Evolutionary conservation across 768 basidiomycete species (phyloP), one percentile per base, ranked within the genome.

Genomic region (Xerocomellus intermedius): DNA sequence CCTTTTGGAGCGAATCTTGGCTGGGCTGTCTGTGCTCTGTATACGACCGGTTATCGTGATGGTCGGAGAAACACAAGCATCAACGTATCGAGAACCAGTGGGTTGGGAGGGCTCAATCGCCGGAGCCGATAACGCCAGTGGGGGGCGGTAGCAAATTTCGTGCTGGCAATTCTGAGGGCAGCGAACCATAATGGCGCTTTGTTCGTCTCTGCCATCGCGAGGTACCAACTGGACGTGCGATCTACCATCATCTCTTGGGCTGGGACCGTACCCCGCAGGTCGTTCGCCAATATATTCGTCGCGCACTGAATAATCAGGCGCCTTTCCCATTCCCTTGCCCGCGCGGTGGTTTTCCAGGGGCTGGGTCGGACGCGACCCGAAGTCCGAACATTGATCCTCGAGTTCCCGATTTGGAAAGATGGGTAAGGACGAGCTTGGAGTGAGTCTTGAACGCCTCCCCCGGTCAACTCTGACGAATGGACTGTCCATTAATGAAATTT

Each of bases 21-120:
- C 10, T 6, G 47, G 41, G 21, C n/a, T 47, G 43, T 26, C 12
- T 4, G 14, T 19, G 8, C 42, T n/a, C 21, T 46, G 45, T 32
- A 32, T 4, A n/a, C 21, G 24, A 53, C 46, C 13, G 19, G 48
- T 47, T 45, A 38, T 43, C 28, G 48, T 9, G 49, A 62, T 48
- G 16, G 66, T 69, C 1, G 69, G 69, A 30, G 69, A 69, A 45
- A 69, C 69, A 41, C 52, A 57, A 33, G 58, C 61, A 45, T 69
- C 68, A n/a, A 56, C 64, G 22, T 71, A 68, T 59, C 43, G 64
- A 36, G 60, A 4, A 36, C 38, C n/a, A 24, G 38, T 19, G 17
- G 28, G 22, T 45, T 12, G 33, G 22, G 45, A 19, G 28, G 41
- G n/a, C 9, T 54, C 33, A 2, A 46, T 38, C 24, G 7, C 22